Conservation (phyloP, 2,329 filamentous ascomycete species). For the Pestalotiopsis sp. region DNA sequence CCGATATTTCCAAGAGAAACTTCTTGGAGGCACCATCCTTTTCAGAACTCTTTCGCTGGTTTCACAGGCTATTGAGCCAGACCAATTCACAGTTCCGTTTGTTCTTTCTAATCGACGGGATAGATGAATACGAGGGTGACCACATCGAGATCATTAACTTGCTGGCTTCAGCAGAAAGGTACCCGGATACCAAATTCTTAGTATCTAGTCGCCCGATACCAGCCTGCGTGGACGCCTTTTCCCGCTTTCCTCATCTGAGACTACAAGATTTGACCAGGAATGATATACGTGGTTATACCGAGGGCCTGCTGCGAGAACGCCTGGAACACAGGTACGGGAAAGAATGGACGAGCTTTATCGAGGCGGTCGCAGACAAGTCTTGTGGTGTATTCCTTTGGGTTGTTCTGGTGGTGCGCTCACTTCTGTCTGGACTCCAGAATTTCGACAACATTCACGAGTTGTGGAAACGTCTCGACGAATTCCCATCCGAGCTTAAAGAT, state of each 20-base stretch:
- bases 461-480: constrained; percentile 1
- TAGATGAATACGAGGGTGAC: constrained; percentile 13
- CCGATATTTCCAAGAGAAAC: not conserved
- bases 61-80: not conserved
- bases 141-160: not conserved
- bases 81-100: not conserved
- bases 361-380: constrained; percentile 6
- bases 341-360: not conserved
- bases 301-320: not conserved
- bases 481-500: constrained; percentile 9
- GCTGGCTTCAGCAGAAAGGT: not conserved
- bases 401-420: constrained; percentile 3
- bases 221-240: not conserved
- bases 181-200: not conserved
- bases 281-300: not conserved
- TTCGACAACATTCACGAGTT: constrained; percentile 4
- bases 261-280: not conserved
- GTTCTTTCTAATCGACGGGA: constrained; percentile 13
- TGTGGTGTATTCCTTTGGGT: constrained; percentile 14
- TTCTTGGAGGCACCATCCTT: not conserved
- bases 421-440: constrained; percentile 8
- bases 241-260: not conserved
- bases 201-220: not conserved
- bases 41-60: not conserved
- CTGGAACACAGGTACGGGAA: not conserved